These are phyloP conservation scores for Helicostylum pulchrum DNA, from an alignment of 192 early-diverging fungal species.

Conservation along the genomic window DNA sequence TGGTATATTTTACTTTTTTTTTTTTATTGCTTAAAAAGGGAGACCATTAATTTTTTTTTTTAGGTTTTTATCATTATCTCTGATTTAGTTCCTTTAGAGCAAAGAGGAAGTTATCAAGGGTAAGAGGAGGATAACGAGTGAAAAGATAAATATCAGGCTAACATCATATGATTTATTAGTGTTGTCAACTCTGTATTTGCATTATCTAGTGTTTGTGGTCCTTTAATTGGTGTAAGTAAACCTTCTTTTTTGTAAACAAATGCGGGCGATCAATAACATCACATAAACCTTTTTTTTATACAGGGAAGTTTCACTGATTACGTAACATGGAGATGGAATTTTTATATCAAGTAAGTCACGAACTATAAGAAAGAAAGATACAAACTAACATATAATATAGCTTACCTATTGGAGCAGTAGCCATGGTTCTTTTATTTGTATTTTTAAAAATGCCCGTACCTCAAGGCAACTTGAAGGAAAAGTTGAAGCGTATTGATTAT, in stretches of 20 bases:
- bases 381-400: slow-evolving; percentile 3
- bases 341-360: slow-evolving; percentile 38
- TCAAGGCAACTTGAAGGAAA: slow-evolving; percentile 36
- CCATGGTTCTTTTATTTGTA: slow-evolving; percentile 46
- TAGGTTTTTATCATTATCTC: slow-evolving; percentile 74
- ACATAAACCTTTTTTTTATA: not conserved
- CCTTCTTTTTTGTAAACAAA: not conserved
- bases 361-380: not conserved
- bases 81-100: slow-evolving; percentile 76
- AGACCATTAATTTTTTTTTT: not conserved
- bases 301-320: slow-evolving; percentile 32
- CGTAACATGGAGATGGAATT: slow-evolving; percentile 38
- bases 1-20: slow-evolving; percentile 31
- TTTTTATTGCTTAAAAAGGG: not conserved
- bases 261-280: not conserved
- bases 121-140: slow-evolving; percentile 1
- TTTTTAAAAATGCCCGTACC: slow-evolving; percentile 30
- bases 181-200: slow-evolving; percentile 35
- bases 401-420: slow-evolving; percentile 35
- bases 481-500: slow-evolving; percentile 61
- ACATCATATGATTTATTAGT: slow-evolving; percentile 25
- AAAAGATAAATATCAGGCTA: not conserved
- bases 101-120: slow-evolving; percentile 69
- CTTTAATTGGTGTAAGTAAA: slow-evolving; percentile 35
- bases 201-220: slow-evolving; percentile 28